Conservation (phyloP, 1,284 basidiomycete species). For the Moniliophthora roreri region DNA sequence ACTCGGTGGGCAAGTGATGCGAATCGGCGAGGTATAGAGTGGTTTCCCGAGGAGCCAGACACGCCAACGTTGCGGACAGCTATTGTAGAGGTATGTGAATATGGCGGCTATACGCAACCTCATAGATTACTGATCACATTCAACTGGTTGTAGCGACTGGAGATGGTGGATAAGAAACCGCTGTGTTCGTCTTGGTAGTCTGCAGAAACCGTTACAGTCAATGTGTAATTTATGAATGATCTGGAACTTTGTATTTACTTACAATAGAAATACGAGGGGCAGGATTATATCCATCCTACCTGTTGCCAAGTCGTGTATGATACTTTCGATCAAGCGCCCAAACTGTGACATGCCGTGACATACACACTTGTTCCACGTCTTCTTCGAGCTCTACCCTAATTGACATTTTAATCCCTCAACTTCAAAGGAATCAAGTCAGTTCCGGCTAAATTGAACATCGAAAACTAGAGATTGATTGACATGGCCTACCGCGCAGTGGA, state of each 20-base stretch:
- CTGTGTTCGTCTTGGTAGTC: conserved; percentile 65
- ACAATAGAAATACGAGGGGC: too few species aligned
- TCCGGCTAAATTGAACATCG: too few species aligned
- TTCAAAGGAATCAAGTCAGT: neutral
- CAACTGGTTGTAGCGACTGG: conserved; percentile 54
- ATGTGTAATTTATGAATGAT: neutral
- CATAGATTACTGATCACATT: conserved; percentile 6
- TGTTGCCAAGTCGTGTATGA: too few species aligned
- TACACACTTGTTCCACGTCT: neutral
- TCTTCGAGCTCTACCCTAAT: neutral
- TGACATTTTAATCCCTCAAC: neutral
- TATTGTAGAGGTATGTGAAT: conserved; percentile 65
- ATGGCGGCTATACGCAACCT: neutral
- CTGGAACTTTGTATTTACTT: neutral
- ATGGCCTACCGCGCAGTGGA: conserved; percentile 55
- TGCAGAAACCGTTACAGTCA: neutral
- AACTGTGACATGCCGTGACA: neutral
- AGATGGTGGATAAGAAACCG: conserved; percentile 65
- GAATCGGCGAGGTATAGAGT: conserved; percentile 52
- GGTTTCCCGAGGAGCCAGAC: conserved; percentile 55
- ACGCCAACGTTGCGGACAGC: conserved; percentile 55
- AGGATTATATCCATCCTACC: too few species aligned
- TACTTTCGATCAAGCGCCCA: too few species aligned
- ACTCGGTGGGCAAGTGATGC: conserved; percentile 46
- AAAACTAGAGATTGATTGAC: neutral